phyloP scores from a whole-genome alignment of 306 rosid species.

The Cucurbita pepo region DNA sequence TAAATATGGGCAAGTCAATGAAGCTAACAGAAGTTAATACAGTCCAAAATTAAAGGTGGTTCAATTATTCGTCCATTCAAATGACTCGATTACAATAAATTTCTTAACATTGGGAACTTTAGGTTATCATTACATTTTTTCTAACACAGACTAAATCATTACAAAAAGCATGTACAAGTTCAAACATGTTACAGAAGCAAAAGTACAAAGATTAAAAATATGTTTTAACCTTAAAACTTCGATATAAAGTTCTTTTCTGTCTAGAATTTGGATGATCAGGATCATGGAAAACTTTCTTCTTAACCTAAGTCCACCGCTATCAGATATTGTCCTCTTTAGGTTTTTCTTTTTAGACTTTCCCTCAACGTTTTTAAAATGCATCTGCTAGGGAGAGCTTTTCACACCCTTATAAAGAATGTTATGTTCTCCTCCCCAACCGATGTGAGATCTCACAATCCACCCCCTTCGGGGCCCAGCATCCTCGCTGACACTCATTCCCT shows the following conservation, averaged over 20 bases:
- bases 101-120: neutral
- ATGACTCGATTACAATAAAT: neutral
- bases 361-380: too few species aligned
- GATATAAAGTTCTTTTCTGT: neutral
- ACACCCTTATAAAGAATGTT: too few species aligned
- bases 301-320: too few species aligned
- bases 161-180: neutral
- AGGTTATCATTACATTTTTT: neutral
- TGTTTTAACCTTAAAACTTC: conserved; percentile 2
- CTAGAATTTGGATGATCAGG: neutral
- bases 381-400: too few species aligned
- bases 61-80: neutral
- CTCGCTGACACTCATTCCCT: too few species aligned
- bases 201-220: neutral
- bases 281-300: neutral
- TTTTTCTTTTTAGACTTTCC: too few species aligned
- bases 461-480: too few species aligned
- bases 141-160: neutral
- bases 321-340: too few species aligned
- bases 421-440: too few species aligned
- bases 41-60: neutral
- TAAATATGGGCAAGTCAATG: neutral
- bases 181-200: neutral
- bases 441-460: too few species aligned
- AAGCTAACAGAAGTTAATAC: neutral